Base-by-base conservation (phyloP, 2,329 filamentous ascomycete genomes). In the Bipolaris gigantea region DNA sequence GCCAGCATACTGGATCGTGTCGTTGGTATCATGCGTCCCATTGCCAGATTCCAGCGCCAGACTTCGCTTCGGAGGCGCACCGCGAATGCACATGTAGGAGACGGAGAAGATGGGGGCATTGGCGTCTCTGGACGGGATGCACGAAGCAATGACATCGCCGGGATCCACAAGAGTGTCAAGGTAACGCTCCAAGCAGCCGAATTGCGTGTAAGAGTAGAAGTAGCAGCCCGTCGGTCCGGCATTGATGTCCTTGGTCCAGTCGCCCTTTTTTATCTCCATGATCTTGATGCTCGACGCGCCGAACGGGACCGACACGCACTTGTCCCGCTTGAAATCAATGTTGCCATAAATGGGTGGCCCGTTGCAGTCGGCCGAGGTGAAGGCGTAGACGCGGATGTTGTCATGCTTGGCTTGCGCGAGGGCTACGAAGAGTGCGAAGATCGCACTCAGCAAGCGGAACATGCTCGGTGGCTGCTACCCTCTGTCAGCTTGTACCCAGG, bases 281-380 rank as follows among this genome's bases (percentile, higher is more conserved):
- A 65, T 56, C 34, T 36, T 52, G 48, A 69, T 48, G 58, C 65
- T 60, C 34, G 23, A 44, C 30, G 62, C 49, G n/a, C 56, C 56
- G 8, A 34, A n/a, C 7, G 42, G 23, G 15, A 68, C 36, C 10
- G 55, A 38, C n/a, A 50, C 42, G 48, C 69, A 72, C 5, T 62
- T 15, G 25, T 50, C 52, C n/a, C 36, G 35, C 18, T 59, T 55
- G 43, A 69, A n/a, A 40, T 70, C 64, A 42, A 60, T 32, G 7
- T 64, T 62, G 25, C 34, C 44, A 16, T 43, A 51, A 2, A 53
- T 27, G 5, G 65, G 58, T 7, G 53, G 15, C 33, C 59, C 66
- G 4, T 50, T 41, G 50, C 68, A 71, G 41, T 57, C 42, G 9
- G 50, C 27, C 15, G 39, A 55, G 34, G 18, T n/a, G 52, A 63